Evolutionary conservation across 1,284 basidiomycete species (phyloP).

Genomic region (Microbotryum scabiosae): DNA sequence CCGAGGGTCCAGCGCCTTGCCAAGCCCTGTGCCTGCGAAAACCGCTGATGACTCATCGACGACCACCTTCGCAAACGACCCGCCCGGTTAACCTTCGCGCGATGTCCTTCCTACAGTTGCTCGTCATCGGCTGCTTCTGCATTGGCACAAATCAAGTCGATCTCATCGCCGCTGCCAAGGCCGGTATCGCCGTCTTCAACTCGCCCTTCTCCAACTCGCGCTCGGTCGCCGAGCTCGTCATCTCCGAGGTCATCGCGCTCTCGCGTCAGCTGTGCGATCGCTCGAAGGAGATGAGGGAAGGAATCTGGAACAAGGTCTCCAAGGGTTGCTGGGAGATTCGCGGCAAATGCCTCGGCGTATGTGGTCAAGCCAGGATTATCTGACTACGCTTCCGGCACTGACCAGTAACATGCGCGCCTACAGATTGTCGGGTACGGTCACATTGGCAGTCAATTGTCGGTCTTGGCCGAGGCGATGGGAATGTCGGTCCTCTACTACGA

Average conservation of each 20-base stretch:
- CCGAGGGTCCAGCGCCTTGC: neutral
- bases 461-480: slow-evolving; percentile 92
- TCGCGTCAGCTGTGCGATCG: slow-evolving; percentile 93
- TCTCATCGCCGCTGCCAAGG: slow-evolving; percentile 68
- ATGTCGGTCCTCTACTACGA: slow-evolving; percentile 96
- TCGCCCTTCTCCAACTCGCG: slow-evolving; percentile 99
- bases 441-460: slow-evolving; percentile 94
- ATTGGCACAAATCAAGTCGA: slow-evolving; percentile 98
- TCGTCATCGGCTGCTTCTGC: slow-evolving; percentile 98
- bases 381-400: too few relatives aligned
- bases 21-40: too few relatives aligned
- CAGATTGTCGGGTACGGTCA: slow-evolving; percentile 94
- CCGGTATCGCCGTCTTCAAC: slow-evolving; percentile 97
- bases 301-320: slow-evolving; percentile 92
- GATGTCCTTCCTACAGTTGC: slow-evolving; percentile 52
- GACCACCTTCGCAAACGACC: too few relatives aligned
- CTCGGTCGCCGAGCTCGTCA: slow-evolving; percentile 96
- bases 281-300: slow-evolving; percentile 73
- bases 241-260: slow-evolving; percentile 85
- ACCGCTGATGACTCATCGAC: neutral
- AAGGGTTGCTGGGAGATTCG: slow-evolving; percentile 97
- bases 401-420: too few relatives aligned
- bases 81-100: neutral
- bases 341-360: slow-evolving; percentile 81
- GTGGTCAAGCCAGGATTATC: neutral